These are phyloP conservation scores for Quercus phellos DNA, from an alignment of 331 rosid species.

Conservation along the genomic window DNA sequence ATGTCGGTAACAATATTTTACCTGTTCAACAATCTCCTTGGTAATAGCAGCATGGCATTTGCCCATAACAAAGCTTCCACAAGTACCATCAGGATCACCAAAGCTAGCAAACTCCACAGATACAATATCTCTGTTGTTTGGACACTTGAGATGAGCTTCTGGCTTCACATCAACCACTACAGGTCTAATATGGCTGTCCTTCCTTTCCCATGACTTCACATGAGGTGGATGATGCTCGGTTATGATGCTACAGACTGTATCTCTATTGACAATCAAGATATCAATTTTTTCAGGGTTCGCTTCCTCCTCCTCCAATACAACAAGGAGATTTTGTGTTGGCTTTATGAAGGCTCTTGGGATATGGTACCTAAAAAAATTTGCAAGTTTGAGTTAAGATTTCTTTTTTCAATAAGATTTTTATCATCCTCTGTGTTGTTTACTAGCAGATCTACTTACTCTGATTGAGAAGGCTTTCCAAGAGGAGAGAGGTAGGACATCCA, in stretches of 20 bases:
- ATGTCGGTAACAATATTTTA: background rate
- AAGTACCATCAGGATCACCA: constrained; percentile 58
- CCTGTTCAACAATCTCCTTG: constrained; percentile 52
- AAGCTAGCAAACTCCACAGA: constrained; percentile 68
- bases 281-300: constrained; percentile 42
- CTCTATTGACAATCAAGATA: constrained; percentile 53
- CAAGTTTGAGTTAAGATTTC: background rate
- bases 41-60: constrained; percentile 31
- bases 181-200: constrained; percentile 21
- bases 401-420: background rate
- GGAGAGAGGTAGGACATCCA: constrained; percentile 69
- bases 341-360: constrained; percentile 66
- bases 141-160: constrained; percentile 43
- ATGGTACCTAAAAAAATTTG: constrained; percentile 50
- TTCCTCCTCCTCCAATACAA: constrained; percentile 66
- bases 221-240: constrained; percentile 46
- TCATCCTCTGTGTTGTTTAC: background rate
- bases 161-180: constrained; percentile 1
- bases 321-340: constrained; percentile 46
- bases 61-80: constrained; percentile 47
- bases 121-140: constrained; percentile 32
- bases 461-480: constrained; percentile 48
- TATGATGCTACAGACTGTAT: constrained; percentile 59
- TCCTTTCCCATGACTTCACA: constrained; percentile 52
- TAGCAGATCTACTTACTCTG: constrained; percentile 49